phyloP scores from a whole-genome alignment of 495 filamentous ascomycete species.

The Aspergillus leporis region DNA sequence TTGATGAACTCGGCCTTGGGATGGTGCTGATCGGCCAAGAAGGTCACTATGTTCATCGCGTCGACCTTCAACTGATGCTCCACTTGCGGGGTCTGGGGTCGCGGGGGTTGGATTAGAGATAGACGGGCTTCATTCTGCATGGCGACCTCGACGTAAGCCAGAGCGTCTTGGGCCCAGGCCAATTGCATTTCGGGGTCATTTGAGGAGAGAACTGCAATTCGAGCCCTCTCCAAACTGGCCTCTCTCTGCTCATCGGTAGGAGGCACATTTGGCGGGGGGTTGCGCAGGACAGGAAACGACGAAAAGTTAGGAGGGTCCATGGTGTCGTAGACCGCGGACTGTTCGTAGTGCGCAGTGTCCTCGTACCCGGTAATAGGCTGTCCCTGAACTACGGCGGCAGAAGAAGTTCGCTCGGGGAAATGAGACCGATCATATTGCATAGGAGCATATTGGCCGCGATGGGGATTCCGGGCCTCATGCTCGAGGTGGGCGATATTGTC shows the following conservation, averaged over 20 bases:
- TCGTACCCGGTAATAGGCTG: conserved; percentile 37
- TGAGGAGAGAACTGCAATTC: conserved; percentile 81
- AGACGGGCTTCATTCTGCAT: conserved; percentile 66
- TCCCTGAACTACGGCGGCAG: conserved; percentile 34
- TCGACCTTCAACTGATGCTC: conserved; percentile 87
- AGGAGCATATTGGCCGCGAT: conserved; percentile 40
- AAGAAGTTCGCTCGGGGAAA: conserved; percentile 45
- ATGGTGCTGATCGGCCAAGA: conserved; percentile 87
- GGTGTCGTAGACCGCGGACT: conserved; percentile 44
- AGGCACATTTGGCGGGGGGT: conserved; percentile 84
- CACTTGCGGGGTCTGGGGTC: conserved; percentile 76
- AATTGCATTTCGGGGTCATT: conserved; percentile 97
- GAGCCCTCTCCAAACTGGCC: conserved; percentile 77
- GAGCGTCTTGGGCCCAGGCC: conserved; percentile 90
- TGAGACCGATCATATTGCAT: conserved; percentile 40
- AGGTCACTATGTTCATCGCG: conserved; percentile 86
- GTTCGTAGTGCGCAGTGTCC: conserved; percentile 36
- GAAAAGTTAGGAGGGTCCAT: conserved; percentile 80
- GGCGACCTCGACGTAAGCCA: conserved; percentile 85
- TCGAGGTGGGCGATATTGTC: conserved; percentile 88
- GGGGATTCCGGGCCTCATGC: conserved; percentile 62
- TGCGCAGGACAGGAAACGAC: conserved; percentile 82
- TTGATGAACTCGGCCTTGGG: conserved; percentile 93
- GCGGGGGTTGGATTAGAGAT: conserved; percentile 60
- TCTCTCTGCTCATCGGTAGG: conserved; percentile 94